phyloP scores from a whole-genome alignment of 2,329 filamentous ascomycete genomes.

The Leptodontidium sp. region DNA sequence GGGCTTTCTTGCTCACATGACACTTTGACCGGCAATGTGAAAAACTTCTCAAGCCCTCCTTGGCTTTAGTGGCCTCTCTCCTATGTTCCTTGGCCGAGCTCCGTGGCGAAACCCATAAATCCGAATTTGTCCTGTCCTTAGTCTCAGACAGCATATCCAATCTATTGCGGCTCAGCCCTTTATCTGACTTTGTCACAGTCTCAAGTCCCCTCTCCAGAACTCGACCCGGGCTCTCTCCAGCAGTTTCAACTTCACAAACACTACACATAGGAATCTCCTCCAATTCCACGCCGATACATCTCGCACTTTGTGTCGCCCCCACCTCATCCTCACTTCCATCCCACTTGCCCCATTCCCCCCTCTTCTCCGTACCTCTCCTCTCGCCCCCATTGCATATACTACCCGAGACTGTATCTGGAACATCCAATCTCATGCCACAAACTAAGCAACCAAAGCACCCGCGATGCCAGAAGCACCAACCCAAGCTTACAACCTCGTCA shows the following conservation, averaged over 20 bases:
- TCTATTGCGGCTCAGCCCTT: slow-evolving; percentile 55
- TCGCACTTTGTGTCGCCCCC: slow-evolving; percentile 14
- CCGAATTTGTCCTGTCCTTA: slow-evolving; percentile 31
- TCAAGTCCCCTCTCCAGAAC: slow-evolving; percentile 54
- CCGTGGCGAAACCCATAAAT: slow-evolving; percentile 18
- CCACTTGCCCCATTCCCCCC: slow-evolving; percentile 8
- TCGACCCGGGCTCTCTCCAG: slow-evolving; percentile 41
- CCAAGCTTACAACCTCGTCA: slow-evolving; percentile 64
- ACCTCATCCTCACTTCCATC: slow-evolving; percentile 25
- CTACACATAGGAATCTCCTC: slow-evolving; percentile 58
- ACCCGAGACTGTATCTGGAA: slow-evolving; percentile 35
- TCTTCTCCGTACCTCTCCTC: slow-evolving; percentile 24
- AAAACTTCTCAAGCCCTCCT: slow-evolving; percentile 27
- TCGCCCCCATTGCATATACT: slow-evolving; percentile 10
- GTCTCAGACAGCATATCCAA: slow-evolving; percentile 50
- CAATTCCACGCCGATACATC: slow-evolving; percentile 51
- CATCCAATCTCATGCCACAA: slow-evolving; percentile 53
- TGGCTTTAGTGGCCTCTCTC: slow-evolving; percentile 20
- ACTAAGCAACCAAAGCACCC: slow-evolving; percentile 64
- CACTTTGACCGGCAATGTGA: slow-evolving; percentile 22
- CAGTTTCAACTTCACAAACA: slow-evolving; percentile 53
- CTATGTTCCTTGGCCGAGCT: slow-evolving; percentile 2
- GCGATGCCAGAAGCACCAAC: slow-evolving; percentile 68
- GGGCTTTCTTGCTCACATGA: slow-evolving; percentile 2
- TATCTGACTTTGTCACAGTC: slow-evolving; percentile 55